Percentiles rank a stretch among this genome's conserved stretches.
Conservation (phyloP, 192 early-diverging fungal genomes). For the Coemansia sp. region DNA sequence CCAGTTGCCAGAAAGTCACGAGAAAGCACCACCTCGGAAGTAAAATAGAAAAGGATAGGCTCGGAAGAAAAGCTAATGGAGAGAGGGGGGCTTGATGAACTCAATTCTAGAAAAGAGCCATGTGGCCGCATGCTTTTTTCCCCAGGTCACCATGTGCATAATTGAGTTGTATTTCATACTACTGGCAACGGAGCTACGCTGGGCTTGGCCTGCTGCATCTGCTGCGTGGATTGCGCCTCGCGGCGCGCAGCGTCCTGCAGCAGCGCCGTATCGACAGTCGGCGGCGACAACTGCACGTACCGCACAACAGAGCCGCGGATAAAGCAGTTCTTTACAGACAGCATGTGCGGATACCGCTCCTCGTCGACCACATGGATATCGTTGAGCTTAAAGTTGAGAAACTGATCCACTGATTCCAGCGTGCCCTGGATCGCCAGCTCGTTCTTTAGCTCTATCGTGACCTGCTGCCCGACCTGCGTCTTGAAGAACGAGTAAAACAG, state of each 20-base stretch:
- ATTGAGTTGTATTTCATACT: too few species aligned
- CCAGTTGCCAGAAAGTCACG: too few species aligned
- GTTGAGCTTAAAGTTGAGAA: conserved; percentile 97
- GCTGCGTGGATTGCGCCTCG: conserved; percentile 67
- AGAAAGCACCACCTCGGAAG: too few species aligned
- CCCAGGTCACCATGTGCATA: too few species aligned
- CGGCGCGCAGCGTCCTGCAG: conserved; percentile 95
- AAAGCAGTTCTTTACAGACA: conserved; percentile 97
- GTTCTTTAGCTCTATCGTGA: conserved; percentile 98
- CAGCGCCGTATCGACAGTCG: conserved; percentile 89
- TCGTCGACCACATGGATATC: conserved; percentile 82
- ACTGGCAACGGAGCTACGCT: not conserved
- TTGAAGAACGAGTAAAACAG: conserved; percentile 99
- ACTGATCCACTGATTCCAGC: conserved; percentile 98
- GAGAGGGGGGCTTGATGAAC: too few species aligned
- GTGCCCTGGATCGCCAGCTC: conserved; percentile 90
- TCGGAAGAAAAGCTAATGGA: too few species aligned
- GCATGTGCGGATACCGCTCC: conserved; percentile 95
- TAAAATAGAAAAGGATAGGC: too few species aligned
- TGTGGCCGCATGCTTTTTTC: too few species aligned
- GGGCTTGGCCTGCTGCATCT: conserved; percentile 34
- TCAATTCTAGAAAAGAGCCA: too few species aligned
- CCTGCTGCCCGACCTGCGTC: conserved; percentile 90
- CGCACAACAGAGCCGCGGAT: conserved; percentile 98
- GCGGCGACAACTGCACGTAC: conserved; percentile 87